phyloP scores from a whole-genome alignment of 129 eudicot species.

The Chrysanthemum makinoi region DNA sequence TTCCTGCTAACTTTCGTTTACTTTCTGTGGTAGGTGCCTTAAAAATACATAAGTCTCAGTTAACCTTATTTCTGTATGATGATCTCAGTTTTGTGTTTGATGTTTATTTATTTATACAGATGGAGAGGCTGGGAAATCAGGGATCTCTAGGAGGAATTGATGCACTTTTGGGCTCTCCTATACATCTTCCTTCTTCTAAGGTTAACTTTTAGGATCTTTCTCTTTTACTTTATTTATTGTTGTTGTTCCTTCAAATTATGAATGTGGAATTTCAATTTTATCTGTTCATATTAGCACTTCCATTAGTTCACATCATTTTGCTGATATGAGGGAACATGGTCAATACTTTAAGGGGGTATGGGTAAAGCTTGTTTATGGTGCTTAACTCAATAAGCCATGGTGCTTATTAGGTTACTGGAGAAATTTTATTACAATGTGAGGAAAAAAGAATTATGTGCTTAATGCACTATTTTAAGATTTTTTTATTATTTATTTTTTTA shows the following conservation, averaged over 20 bases:
- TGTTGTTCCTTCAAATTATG: neutral
- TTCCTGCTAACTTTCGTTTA: constrained; percentile 71
- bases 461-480: no score
- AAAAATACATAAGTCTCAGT: neutral
- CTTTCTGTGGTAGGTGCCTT: constrained; percentile 55
- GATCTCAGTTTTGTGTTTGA: constrained; percentile 7
- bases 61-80: constrained; percentile 12
- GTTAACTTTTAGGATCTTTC: constrained; percentile 30
- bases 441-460: no score
- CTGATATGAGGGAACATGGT: no score
- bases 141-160: constrained; percentile 85
- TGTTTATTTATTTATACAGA: constrained; percentile 39
- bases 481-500: no score
- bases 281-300: no score
- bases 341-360: no score
- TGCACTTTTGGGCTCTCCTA: constrained; percentile 85
- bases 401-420: no score
- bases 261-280: no score
- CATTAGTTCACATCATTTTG: no score
- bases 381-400: no score
- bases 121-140: constrained; percentile 73
- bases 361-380: no score
- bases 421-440: no score
- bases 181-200: constrained; percentile 85
- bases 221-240: constrained; percentile 1